Conservation (phyloP, 2,329 filamentous ascomycete genomes). For the Magnaporthiopsis rhizophila region DNA sequence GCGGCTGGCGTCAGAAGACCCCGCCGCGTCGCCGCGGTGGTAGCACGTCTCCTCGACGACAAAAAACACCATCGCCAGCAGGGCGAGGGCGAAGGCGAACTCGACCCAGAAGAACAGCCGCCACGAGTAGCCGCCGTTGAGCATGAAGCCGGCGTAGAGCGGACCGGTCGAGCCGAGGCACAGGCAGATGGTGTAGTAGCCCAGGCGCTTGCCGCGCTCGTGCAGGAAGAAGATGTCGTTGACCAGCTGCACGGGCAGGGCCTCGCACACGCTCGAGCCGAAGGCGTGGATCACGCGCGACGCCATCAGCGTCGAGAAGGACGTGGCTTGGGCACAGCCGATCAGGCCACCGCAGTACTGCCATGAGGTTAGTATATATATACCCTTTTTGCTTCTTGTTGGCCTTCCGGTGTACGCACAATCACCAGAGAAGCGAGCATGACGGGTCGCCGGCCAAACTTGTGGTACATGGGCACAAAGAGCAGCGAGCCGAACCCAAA, state of each 20-base stretch:
- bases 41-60: conserved; percentile 26
- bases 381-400: not conserved
- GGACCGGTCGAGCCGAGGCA: conserved; percentile 48
- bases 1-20: not conserved
- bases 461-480: conserved; percentile 48
- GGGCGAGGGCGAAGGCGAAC: conserved; percentile 36
- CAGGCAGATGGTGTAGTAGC: conserved; percentile 51
- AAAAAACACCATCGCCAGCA: conserved; percentile 23
- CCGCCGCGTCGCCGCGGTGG: conserved; percentile 13
- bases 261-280: conserved; percentile 35
- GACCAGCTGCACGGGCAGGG: conserved; percentile 36
- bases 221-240: conserved; percentile 39
- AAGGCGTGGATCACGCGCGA: conserved; percentile 30
- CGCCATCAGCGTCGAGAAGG: conserved; percentile 29
- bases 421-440: conserved; percentile 32
- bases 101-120: conserved; percentile 54
- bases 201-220: conserved; percentile 43
- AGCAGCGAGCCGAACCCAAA: conserved; percentile 51
- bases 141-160: conserved; percentile 53
- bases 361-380: not conserved
- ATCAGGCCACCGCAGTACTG: conserved; percentile 33
- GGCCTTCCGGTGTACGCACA: conserved; percentile 15
- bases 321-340: conserved; percentile 26
- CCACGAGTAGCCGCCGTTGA: conserved; percentile 49
- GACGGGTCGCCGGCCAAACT: conserved; percentile 33